Evolutionary conservation across 2,329 filamentous ascomycete genomes (phyloP), one percentile per base, ranked within the genome.

Genomic region (Ascosphaera apis): DNA sequence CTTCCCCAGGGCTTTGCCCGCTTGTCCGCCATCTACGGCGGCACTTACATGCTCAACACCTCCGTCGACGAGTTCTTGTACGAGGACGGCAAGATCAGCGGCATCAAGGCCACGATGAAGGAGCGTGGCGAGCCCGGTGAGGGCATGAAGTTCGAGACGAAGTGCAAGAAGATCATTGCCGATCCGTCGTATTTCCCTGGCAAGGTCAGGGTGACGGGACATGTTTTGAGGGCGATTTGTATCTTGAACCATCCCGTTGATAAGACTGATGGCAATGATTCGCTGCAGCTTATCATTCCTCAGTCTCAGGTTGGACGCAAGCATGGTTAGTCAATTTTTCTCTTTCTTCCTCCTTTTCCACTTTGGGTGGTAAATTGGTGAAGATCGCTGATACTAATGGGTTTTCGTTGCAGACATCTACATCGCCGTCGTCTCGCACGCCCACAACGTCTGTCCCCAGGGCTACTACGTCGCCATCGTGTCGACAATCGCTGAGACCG

Each of bases 21-120:
- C 57, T 71, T 98, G 37, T 93, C 84, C 30, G 88, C 88, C 56
- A 95, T 98, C 60, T 95, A 98, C 54, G 88, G 88, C 44, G 88
- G 88, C 47, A 98, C 88, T 35, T 98, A 98, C 63, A 98, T 98
- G 84, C 76, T 98, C 51, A 95, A 95, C 67, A 91, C 88, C 47
- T 73, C 74, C 46, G 69, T 98, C 38, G 79, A 95, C 43, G 88
- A 98, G 64, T 63, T 98, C 45, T 57, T 78, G 41, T 91, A 88
- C 53, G 81, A 91, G 40, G 49, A 50, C 38, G 71, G 68, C 52
- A 92, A 91, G 66, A 80, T 86, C n/a, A 68, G 72, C 12, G 88
- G 88, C 39, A 95, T 98, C 64, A 91, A 91, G 65, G 88, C 88
- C 35, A 93, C 88, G 47, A 95, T 95, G 84, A 76, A 74, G 53